Conservation (phyloP, 768 basidiomycete genomes). For the Mycena vulgaris region DNA sequence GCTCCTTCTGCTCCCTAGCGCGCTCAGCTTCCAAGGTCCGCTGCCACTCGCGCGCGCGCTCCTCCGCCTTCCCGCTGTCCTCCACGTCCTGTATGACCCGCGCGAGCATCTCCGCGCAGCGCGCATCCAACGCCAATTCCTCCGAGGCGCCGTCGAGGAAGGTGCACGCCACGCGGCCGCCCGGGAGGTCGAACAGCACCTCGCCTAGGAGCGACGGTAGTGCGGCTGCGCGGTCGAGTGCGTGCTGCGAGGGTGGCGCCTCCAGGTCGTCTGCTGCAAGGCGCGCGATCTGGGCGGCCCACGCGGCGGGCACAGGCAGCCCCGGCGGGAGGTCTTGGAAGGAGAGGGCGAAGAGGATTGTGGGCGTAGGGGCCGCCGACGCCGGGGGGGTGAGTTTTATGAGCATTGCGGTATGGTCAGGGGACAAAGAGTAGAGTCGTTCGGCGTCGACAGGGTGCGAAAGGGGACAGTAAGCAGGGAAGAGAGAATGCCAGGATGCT, state of each 20-base stretch:
- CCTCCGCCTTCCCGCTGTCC: conserved; percentile 60
- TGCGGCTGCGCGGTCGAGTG: conserved; percentile 67
- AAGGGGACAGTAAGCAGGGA: not conserved
- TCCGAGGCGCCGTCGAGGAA: conserved; percentile 72
- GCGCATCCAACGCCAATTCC: conserved; percentile 60
- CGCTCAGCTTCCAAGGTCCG: conserved; percentile 26
- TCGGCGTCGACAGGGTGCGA: not conserved
- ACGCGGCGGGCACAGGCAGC: conserved; percentile 65
- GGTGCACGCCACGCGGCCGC: conserved; percentile 61
- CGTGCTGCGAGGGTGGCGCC: conserved; percentile 59
- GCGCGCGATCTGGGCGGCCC: conserved; percentile 68
- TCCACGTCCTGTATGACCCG: conserved; percentile 69
- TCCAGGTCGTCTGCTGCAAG: conserved; percentile 65
- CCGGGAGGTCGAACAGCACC: conserved; percentile 73
- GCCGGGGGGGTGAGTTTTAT: conserved; percentile 66
- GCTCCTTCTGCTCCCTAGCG: conserved; percentile 33
- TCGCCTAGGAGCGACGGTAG: conserved; percentile 69
- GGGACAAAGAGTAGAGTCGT: not conserved
- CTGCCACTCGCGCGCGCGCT: conserved; percentile 46
- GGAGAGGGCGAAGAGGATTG: conserved; percentile 67
- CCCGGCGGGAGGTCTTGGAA: conserved; percentile 59
- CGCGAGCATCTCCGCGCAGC: conserved; percentile 63
- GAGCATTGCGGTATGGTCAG: conserved; percentile 69
- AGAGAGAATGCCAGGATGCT: not conserved
- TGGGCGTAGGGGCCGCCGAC: conserved; percentile 66